Evolutionary conservation across 257 asterid species (phyloP).

Genomic region (Thymus quinquecostatus): DNA sequence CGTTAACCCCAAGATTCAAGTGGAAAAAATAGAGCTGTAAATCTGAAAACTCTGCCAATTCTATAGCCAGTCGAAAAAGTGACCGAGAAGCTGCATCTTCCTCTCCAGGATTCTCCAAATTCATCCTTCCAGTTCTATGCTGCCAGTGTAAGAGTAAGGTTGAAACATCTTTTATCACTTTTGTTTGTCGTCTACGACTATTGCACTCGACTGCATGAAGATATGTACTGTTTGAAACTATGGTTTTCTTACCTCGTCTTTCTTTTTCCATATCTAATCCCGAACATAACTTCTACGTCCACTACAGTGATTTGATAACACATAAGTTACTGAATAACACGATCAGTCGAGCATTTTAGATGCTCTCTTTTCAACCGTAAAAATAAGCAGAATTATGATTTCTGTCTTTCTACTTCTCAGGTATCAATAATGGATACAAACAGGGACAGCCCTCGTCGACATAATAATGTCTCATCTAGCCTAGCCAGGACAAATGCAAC

Average conservation of each 20-base stretch:
- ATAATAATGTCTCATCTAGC: slow-evolving; percentile 20
- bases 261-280: neutral
- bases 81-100: slow-evolving; percentile 12
- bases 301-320: neutral
- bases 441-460: slow-evolving; percentile 4
- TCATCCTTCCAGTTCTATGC: slow-evolving; percentile 5
- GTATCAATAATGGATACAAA: slow-evolving; percentile 15
- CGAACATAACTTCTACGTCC: neutral
- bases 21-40: neutral
- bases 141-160: slow-evolving; percentile 9
- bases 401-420: neutral
- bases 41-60: slow-evolving; percentile 18
- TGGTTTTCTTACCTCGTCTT: neutral
- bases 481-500: slow-evolving; percentile 33
- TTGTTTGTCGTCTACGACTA: neutral
- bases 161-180: neutral
- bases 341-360: neutral
- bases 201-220: slow-evolving; percentile 4
- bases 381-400: neutral
- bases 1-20: neutral
- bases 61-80: neutral
- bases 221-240: neutral
- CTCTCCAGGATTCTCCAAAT: neutral
- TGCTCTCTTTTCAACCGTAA: neutral
- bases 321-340: slow-evolving; percentile 2